These are phyloP conservation scores for Fusarium illudens DNA, from an alignment of 2,329 filamentous ascomycete genomes.

Conservation along the genomic window DNA sequence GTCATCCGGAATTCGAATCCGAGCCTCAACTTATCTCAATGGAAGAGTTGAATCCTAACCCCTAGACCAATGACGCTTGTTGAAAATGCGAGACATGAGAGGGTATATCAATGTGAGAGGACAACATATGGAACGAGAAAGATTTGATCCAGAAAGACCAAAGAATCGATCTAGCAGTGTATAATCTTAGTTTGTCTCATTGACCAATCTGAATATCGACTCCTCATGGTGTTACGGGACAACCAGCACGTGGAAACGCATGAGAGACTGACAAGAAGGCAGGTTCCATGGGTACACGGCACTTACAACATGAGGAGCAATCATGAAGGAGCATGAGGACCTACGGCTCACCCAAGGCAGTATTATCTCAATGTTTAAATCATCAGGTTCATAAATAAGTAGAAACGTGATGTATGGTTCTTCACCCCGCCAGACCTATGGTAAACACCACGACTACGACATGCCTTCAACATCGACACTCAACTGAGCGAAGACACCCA, in stretches of 20 bases:
- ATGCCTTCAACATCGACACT: too few relatives aligned
- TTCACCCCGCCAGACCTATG: background rate
- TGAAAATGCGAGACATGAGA: background rate
- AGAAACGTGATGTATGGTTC: background rate
- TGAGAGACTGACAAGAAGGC: background rate
- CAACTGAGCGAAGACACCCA: too few relatives aligned
- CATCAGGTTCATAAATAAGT: too few relatives aligned
- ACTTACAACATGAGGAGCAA: background rate
- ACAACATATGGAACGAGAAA: background rate
- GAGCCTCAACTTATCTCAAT: conserved; percentile 1
- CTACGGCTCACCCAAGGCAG: background rate
- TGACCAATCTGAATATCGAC: background rate
- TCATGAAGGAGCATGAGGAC: background rate
- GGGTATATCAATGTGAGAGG: background rate
- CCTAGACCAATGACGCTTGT: background rate
- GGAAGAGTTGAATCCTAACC: conserved; percentile 3
- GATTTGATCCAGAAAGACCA: background rate
- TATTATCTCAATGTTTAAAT: background rate
- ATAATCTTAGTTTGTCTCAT: too few relatives aligned
- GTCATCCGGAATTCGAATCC: conserved; percentile 2
- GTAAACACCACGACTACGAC: background rate
- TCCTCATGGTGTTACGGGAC: background rate
- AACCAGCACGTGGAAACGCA: background rate
- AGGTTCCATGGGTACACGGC: background rate
- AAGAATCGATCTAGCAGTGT: background rate